Evolutionary conservation across 1,284 basidiomycete genomes (phyloP).

Genomic region (Lignosus rhinocerotis): DNA sequence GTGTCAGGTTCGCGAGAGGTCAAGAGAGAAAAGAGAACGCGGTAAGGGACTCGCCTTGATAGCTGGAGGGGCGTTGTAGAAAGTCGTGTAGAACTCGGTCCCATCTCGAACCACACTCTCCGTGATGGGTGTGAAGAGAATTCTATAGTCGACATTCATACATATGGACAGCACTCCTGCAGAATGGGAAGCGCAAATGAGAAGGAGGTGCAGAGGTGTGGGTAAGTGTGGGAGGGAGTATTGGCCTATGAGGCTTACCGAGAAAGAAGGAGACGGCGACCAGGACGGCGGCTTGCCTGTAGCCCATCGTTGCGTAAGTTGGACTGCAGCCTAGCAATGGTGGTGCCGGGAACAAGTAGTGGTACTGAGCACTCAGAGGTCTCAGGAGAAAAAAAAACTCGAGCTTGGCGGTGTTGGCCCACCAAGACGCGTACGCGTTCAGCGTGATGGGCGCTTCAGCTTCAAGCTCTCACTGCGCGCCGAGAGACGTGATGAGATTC

Average conservation of each 20-base stretch:
- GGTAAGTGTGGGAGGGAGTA: background rate
- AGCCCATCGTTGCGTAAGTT: constrained; percentile 63
- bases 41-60: constrained; percentile 65
- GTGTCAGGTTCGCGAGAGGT: background rate
- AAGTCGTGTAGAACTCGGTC: constrained; percentile 85
- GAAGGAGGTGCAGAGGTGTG: background rate
- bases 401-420: constrained; percentile 9
- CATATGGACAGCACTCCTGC: constrained; percentile 86
- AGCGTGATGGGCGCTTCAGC: constrained; percentile 2
- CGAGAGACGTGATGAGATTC: background rate
- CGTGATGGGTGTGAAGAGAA: constrained; percentile 69
- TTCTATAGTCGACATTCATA: constrained; percentile 81
- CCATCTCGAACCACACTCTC: constrained; percentile 71
- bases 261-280: constrained; percentile 85
- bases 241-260: constrained; percentile 29
- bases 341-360: background rate
- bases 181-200: constrained; percentile 3
- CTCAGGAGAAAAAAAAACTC: background rate
- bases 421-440: constrained; percentile 5
- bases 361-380: background rate
- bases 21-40: background rate
- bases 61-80: constrained; percentile 86
- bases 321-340: background rate
- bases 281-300: constrained; percentile 81
- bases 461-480: background rate